These are phyloP conservation scores for Oryza coarctata DNA, from an alignment of 176 grass and related monocot genomes.

Conservation along the genomic window DNA sequence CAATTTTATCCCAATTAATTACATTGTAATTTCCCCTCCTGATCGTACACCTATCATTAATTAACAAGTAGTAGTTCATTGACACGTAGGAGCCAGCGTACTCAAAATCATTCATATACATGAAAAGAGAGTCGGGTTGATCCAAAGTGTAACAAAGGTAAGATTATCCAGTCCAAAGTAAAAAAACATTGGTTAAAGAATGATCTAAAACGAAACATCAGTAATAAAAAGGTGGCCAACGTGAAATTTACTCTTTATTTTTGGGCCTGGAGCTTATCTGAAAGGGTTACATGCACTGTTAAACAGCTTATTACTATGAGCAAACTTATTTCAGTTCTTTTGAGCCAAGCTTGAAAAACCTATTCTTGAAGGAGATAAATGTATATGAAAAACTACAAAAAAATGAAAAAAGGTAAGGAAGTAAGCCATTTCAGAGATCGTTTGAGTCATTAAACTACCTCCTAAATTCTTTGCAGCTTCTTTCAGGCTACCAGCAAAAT, in stretches of 20 bases:
- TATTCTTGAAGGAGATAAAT: conserved; percentile 4
- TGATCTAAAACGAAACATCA: too few species aligned
- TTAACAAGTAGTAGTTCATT: too few species aligned
- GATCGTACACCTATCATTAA: not conserved
- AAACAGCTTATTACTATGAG: not conserved
- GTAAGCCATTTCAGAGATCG: not conserved
- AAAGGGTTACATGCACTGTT: not conserved
- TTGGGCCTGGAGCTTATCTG: not conserved
- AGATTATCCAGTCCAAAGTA: too few species aligned
- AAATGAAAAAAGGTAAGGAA: not conserved
- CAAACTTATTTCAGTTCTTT: not conserved
- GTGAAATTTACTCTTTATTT: too few species aligned
- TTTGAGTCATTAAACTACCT: conserved; percentile 55
- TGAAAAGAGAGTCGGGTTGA: too few species aligned
- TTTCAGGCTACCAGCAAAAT: conserved; percentile 97
- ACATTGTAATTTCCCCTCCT: not conserved
- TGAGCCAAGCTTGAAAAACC: not conserved
- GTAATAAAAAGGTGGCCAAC: too few species aligned
- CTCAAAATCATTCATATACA: too few species aligned
- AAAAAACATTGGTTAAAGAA: too few species aligned
- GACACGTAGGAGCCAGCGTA: too few species aligned
- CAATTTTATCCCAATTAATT: not conserved
- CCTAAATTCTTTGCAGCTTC: conserved; percentile 95
- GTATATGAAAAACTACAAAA: not conserved
- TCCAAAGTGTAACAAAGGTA: too few species aligned